A percentile compares a stretch with the other conserved stretches of the same genome.
These are phyloP conservation scores for Aspergillus coremiiformis DNA, from an alignment of 495 filamentous ascomycete genomes.

Conservation along the genomic window DNA sequence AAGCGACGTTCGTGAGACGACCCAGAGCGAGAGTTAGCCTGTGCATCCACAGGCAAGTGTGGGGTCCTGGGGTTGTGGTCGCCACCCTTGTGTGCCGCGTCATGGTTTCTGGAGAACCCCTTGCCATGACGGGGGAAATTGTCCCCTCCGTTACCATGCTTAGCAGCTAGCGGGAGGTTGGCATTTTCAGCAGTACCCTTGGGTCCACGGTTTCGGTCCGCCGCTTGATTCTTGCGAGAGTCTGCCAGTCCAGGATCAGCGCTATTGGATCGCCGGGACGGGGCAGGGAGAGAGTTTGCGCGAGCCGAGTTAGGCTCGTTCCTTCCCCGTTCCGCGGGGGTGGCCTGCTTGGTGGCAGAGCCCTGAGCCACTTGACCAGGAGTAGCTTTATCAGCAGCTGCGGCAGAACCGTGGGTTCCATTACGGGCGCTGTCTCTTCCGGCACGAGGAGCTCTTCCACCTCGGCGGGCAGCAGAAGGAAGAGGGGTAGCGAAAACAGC, in stretches of 20 bases:
- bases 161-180: conserved; percentile 4
- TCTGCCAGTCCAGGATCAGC: conserved; percentile 28
- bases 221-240: conserved; percentile 27
- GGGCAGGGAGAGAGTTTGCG: conserved; percentile 38
- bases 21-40: conserved; percentile 25
- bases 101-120: conserved; percentile 29
- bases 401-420: conserved; percentile 27
- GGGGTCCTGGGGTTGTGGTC: conserved; percentile 24
- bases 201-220: conserved; percentile 28
- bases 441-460: conserved; percentile 48
- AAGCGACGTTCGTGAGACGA: conserved; percentile 28
- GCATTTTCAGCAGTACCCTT: conserved; percentile 33
- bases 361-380: conserved; percentile 25
- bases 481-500: conserved; percentile 79
- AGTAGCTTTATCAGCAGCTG: conserved; percentile 36
- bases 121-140: conserved; percentile 29
- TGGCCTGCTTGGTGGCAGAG: conserved; percentile 26
- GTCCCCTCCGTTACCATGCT: conserved; percentile 24
- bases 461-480: conserved; percentile 56
- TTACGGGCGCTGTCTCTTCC: conserved; percentile 51
- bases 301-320: conserved; percentile 32
- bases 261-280: conserved; percentile 33
- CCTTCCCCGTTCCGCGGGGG: conserved; percentile 32
- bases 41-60: conserved; percentile 30
- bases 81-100: conserved; percentile 22